phyloP scores from a whole-genome alignment of 2,329 filamentous ascomycete species.

The Monilinia fructicola region DNA sequence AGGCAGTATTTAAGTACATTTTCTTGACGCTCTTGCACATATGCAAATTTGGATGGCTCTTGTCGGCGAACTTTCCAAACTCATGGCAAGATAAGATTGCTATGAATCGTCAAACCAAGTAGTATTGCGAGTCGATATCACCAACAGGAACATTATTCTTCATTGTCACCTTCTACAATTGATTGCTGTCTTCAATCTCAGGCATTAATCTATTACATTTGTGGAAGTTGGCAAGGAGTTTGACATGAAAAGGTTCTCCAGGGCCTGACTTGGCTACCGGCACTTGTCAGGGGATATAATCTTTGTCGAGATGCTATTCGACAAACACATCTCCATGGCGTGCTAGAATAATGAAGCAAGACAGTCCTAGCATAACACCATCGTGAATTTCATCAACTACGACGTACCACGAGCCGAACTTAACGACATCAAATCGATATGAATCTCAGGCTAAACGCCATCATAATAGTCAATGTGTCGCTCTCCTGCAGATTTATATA shows the following conservation, averaged over 20 bases:
- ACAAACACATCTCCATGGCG: background rate
- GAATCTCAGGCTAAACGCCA: slow-evolving; percentile 22
- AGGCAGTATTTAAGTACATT: slow-evolving; percentile 11
- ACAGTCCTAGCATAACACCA: slow-evolving; percentile 10
- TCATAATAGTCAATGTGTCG: background rate
- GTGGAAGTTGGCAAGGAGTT: slow-evolving; percentile 20
- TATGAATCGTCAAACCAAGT: background rate
- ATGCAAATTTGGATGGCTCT: background rate
- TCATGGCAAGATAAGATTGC: background rate
- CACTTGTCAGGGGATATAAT: background rate
- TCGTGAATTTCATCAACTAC: background rate
- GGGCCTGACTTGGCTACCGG: slow-evolving; percentile 10
- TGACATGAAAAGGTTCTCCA: background rate
- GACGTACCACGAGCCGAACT: slow-evolving; percentile 3
- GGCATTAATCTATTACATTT: slow-evolving; percentile 10
- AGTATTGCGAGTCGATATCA: slow-evolving; percentile 1
- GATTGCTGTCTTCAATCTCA: background rate
- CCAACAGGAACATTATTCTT: background rate
- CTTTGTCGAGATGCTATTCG: slow-evolving; percentile 16
- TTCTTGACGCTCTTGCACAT: background rate
- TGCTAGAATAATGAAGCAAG: slow-evolving; percentile 6
- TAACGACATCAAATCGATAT: background rate
- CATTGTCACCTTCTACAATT: slow-evolving; percentile 21
- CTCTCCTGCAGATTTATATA: background rate
- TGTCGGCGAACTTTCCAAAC: background rate